Conservation (phyloP, 345 rosid genomes). For the Citrus inodora region DNA sequence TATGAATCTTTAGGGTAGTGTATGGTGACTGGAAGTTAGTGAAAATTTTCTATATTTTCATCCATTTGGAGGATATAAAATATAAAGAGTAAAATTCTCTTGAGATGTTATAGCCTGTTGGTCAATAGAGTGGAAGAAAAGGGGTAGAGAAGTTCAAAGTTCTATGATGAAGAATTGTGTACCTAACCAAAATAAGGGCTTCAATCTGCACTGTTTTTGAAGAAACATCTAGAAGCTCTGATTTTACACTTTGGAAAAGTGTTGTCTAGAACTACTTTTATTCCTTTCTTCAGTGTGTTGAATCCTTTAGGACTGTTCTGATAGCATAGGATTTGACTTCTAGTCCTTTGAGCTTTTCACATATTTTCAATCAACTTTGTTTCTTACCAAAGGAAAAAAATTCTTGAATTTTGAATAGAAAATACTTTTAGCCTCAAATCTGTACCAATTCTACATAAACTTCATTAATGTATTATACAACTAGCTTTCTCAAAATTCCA, state of each 20-base stretch:
- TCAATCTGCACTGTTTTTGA: neutral
- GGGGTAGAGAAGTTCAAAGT: neutral
- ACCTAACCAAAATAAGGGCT: neutral
- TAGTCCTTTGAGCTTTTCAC: neutral
- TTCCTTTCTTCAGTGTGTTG: neutral
- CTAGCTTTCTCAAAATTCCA: neutral
- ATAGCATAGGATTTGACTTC: neutral
- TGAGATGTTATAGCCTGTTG: too few relatives aligned
- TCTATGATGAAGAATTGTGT: neutral
- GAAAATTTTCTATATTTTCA: too few relatives aligned
- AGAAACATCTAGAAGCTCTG: neutral
- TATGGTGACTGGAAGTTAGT: too few relatives aligned
- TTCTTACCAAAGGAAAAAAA: neutral
- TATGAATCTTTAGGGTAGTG: too few relatives aligned
- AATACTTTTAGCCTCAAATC: neutral
- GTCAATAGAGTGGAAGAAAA: neutral
- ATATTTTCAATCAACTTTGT: neutral
- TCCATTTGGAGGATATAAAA: too few relatives aligned
- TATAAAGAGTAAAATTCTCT: too few relatives aligned
- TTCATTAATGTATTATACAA: neutral
- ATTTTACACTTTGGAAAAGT: neutral
- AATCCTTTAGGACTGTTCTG: neutral
- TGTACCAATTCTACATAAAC: neutral
- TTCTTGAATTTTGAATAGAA: neutral
- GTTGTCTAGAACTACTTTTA: neutral